phyloP scores from a whole-genome alignment of 2,329 filamentous ascomycete species.

The Emericellopsis cladophorae region DNA sequence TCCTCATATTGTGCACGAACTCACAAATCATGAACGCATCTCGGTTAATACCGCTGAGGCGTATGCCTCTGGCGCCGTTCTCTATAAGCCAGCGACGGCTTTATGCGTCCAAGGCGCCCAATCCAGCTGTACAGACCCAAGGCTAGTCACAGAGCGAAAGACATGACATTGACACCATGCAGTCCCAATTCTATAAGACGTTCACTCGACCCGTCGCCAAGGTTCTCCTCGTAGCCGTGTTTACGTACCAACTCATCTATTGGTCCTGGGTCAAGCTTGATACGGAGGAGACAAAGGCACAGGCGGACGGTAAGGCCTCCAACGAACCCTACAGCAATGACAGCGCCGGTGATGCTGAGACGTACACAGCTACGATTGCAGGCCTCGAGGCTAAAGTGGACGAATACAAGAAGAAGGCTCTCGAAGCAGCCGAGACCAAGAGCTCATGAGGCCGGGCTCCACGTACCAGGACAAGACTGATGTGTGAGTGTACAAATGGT shows the following conservation, averaged over 20 bases:
- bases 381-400: slow-evolving; percentile 24
- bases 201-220: slow-evolving; percentile 65
- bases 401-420: slow-evolving; percentile 14
- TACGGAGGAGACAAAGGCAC: slow-evolving; percentile 50
- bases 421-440: slow-evolving; percentile 4
- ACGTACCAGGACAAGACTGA: too few relatives aligned
- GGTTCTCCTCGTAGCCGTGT: slow-evolving; percentile 60
- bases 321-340: slow-evolving; percentile 5
- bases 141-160: neutral
- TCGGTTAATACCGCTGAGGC: neutral
- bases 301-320: slow-evolving; percentile 37
- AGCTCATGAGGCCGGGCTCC: too few relatives aligned
- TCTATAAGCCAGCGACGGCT: neutral
- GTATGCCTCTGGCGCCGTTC: neutral
- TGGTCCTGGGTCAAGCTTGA: slow-evolving; percentile 66
- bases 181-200: slow-evolving; percentile 61
- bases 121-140: neutral
- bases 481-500: too few relatives aligned
- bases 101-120: neutral
- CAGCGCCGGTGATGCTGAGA: neutral
- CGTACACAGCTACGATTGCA: slow-evolving; percentile 16
- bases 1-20: too few relatives aligned
- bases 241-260: slow-evolving; percentile 69
- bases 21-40: neutral
- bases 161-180: neutral